These are phyloP conservation scores for Endocalyx cinctus DNA, from an alignment of 2,329 filamentous ascomycete species.

Conservation along the genomic window DNA sequence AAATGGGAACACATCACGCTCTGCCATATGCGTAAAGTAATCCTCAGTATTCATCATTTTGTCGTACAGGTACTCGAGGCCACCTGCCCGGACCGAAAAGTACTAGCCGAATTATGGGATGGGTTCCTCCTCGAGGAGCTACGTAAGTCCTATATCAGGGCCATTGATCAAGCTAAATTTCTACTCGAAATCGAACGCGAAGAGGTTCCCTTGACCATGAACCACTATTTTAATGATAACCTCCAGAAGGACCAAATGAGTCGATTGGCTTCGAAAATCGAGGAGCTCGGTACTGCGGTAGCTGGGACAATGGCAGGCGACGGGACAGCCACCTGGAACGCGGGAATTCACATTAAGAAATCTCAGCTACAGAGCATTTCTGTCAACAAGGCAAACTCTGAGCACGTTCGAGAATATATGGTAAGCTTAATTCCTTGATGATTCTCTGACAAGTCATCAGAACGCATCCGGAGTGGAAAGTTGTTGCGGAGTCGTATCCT, in stretches of 20 bases:
- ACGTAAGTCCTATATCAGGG: conserved; percentile 34
- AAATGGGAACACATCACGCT: conserved; percentile 42
- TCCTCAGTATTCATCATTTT: conserved; percentile 41
- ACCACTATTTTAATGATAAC: conserved; percentile 42
- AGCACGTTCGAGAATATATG: conserved; percentile 44
- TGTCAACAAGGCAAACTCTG: conserved; percentile 21
- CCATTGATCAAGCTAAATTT: conserved; percentile 39
- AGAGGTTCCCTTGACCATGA: conserved; percentile 40
- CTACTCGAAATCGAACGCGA: conserved; percentile 45
- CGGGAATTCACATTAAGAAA: conserved; percentile 17
- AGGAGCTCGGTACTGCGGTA: conserved; percentile 8
- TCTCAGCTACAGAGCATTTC: conserved; percentile 15
- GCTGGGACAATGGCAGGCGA: conserved; percentile 7
- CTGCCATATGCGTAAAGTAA: conserved; percentile 39
- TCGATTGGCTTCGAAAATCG: conserved; percentile 15
- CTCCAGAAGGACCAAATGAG: conserved; percentile 22
- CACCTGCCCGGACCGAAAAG: conserved; percentile 36
- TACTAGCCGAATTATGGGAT: conserved; percentile 34
- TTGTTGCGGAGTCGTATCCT: too few relatives aligned
- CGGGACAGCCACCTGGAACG: conserved; percentile 7
- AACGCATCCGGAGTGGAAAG: too few relatives aligned
- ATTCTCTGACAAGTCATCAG: too few relatives aligned
- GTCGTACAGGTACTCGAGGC: conserved; percentile 33
- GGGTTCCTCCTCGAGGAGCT: conserved; percentile 38
- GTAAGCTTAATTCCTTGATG: too few relatives aligned